Percentiles rank a stretch among this genome's conserved stretches.
Evolutionary conservation across 345 rosid genomes (phyloP).

Genomic region (Clarkia xantiana): DNA sequence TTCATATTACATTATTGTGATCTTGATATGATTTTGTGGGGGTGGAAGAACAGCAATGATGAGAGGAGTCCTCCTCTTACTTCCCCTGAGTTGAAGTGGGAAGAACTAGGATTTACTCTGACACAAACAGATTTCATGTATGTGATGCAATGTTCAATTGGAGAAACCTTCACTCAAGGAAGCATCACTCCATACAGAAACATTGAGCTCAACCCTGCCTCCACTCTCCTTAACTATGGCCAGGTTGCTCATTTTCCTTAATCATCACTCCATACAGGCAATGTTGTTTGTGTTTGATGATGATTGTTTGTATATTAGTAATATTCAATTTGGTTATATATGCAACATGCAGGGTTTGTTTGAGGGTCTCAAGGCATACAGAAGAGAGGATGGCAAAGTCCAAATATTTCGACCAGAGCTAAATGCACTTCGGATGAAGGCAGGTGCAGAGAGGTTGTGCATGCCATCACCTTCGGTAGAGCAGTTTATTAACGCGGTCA

Average conservation of each 20-base stretch:
- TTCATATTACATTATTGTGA: too few relatives aligned
- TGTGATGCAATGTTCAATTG: slow-evolving; percentile 19
- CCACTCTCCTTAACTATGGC: slow-evolving; percentile 33
- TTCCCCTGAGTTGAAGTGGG: slow-evolving; percentile 24
- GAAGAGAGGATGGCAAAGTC: slow-evolving; percentile 17
- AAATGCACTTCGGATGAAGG: slow-evolving; percentile 30
- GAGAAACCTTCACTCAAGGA: slow-evolving; percentile 15
- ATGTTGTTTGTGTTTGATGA: neutral
- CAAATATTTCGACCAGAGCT: slow-evolving; percentile 29
- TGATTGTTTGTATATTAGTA: too few relatives aligned
- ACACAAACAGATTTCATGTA: slow-evolving; percentile 33
- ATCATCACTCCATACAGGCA: too few relatives aligned
- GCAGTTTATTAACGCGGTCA: slow-evolving; percentile 27
- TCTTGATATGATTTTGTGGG: neutral
- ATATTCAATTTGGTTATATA: neutral
- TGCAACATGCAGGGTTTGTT: slow-evolving; percentile 21
- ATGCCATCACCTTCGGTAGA: slow-evolving; percentile 28
- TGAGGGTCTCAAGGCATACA: slow-evolving; percentile 31
- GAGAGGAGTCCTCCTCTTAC: slow-evolving; percentile 11
- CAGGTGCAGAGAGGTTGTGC: slow-evolving; percentile 30
- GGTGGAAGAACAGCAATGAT: neutral
- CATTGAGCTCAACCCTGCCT: slow-evolving; percentile 25
- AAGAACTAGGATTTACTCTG: slow-evolving; percentile 20
- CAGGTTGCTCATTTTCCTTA: too few relatives aligned
- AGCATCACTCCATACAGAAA: slow-evolving; percentile 15